Conservation (phyloP, 139 green algal genomes). For the Auxenochlorella pyrenoidosa region DNA sequence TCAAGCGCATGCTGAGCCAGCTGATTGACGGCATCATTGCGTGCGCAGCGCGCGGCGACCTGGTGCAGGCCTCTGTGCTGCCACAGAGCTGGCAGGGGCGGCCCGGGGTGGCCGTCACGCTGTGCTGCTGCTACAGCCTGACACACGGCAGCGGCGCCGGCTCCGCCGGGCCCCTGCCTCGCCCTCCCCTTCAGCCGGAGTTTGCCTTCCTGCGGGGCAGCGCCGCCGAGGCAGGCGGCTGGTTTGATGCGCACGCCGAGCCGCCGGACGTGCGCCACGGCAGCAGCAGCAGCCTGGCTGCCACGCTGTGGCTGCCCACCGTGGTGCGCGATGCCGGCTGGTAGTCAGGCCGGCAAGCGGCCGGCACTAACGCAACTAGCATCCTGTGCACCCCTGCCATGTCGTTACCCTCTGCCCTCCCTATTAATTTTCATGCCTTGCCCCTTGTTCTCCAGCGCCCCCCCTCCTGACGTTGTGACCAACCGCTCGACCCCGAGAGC, state of each 20-base stretch:
- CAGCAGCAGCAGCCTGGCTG: conserved; percentile 5
- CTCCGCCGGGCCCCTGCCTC: neutral
- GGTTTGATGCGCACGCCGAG: neutral
- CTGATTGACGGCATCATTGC: conserved; percentile 39
- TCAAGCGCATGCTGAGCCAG: conserved; percentile 51
- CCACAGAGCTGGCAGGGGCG: conserved; percentile 16
- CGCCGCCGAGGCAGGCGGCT: conserved; percentile 5
- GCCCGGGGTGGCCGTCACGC: conserved; percentile 36
- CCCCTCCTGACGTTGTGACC: no score
- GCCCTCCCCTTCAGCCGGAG: conserved; percentile 8
- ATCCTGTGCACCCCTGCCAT: no score
- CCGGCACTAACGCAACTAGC: no score
- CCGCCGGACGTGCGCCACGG: neutral
- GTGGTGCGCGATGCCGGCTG: neutral
- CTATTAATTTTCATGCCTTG: no score
- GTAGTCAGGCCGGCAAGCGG: neutral
- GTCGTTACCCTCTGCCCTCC: no score
- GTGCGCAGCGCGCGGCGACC: conserved; percentile 31
- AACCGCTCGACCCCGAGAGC: no score
- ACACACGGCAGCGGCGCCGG: neutral
- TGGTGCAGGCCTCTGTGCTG: conserved; percentile 33
- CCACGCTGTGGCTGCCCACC: conserved; percentile 17
- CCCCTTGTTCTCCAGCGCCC: no score
- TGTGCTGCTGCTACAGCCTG: conserved; percentile 30
- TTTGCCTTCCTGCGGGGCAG: conserved; percentile 23